Evolutionary conservation across 1,284 basidiomycete genomes (phyloP).

Genomic region (Boletus sp.): DNA sequence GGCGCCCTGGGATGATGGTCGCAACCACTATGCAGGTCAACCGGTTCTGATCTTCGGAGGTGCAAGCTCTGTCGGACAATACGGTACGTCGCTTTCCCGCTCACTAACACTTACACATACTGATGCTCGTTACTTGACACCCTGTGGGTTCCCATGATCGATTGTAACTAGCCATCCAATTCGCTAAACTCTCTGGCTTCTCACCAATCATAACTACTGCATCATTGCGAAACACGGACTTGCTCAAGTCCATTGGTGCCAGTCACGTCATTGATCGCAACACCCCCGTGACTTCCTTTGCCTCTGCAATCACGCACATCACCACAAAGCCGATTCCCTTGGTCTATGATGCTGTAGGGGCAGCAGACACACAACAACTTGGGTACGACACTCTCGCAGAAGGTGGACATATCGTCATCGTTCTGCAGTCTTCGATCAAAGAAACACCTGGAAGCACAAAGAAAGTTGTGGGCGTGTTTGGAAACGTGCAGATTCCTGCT

Average conservation of each 20-base stretch:
- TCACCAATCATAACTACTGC: conserved; percentile 39
- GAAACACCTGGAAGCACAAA: conserved; percentile 21
- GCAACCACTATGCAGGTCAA: conserved; percentile 27
- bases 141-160: not conserved
- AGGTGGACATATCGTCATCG: conserved; percentile 23
- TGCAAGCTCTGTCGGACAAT: conserved; percentile 42
- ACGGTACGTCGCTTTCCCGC: conserved; percentile 23
- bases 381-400: conserved; percentile 28
- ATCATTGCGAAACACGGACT: conserved; percentile 36
- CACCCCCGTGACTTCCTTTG: conserved; percentile 13
- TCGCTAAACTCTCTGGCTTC: conserved; percentile 40
- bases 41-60: conserved; percentile 44
- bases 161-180: conserved; percentile 38
- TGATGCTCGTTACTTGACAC: not conserved
- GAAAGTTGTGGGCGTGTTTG: conserved; percentile 16
- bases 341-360: conserved; percentile 25
- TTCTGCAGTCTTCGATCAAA: conserved; percentile 10
- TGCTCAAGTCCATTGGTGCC: conserved; percentile 42
- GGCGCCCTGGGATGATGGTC: conserved; percentile 32
- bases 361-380: conserved; percentile 25
- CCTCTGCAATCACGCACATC: conserved; percentile 17
- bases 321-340: conserved; percentile 20
- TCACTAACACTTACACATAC: too few relatives aligned
- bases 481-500: conserved; percentile 12
- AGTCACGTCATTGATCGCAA: conserved; percentile 39